Evolutionary conservation across 2,329 filamentous ascomycete genomes (phyloP).

Genomic region (Phyllosticta citribraziliensis): DNA sequence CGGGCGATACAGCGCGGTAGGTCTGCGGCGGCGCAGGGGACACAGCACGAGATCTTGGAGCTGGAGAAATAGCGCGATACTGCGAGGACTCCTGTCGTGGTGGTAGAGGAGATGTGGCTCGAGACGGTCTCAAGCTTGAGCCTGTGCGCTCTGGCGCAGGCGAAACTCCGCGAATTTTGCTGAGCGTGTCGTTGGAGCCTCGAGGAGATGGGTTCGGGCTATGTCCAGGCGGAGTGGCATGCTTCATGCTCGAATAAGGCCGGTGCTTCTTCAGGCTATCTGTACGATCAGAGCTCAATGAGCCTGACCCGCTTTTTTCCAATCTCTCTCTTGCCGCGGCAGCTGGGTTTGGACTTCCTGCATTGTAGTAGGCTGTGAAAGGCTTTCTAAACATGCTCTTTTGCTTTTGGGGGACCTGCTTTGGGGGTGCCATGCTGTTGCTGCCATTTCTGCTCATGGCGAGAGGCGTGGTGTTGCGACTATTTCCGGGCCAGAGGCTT

Average conservation of each 20-base stretch:
- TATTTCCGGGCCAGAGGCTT: constrained; percentile 65
- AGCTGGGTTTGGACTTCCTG: constrained; percentile 31
- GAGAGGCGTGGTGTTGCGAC: constrained; percentile 43
- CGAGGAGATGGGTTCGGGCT: constrained; percentile 19
- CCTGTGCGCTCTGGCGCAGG: constrained; percentile 2
- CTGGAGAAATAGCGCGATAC: constrained; percentile 23
- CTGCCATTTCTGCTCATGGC: constrained; percentile 29
- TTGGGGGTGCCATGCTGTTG: constrained; percentile 38
- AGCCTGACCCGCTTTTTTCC: constrained; percentile 16
- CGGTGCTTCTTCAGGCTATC: constrained; percentile 28
- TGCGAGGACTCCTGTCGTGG: constrained; percentile 15
- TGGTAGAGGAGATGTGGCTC: constrained; percentile 14
- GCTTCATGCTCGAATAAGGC: constrained; percentile 44
- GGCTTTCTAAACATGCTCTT: constrained; percentile 54
- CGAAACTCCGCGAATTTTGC: background rate
- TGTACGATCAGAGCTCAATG: constrained; percentile 18
- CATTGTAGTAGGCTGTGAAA: constrained; percentile 51
- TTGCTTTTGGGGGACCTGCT: constrained; percentile 34
- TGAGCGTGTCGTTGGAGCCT: constrained; percentile 2
- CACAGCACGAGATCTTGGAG: constrained; percentile 20
- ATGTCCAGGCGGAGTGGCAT: constrained; percentile 22
- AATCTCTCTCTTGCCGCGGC: constrained; percentile 27
- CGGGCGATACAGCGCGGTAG: background rate
- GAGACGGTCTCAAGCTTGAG: background rate
- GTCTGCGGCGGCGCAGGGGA: constrained; percentile 16